Evolutionary conservation across 2,329 filamentous ascomycete species (phyloP).

Genomic region (Penicillium thymicola): DNA sequence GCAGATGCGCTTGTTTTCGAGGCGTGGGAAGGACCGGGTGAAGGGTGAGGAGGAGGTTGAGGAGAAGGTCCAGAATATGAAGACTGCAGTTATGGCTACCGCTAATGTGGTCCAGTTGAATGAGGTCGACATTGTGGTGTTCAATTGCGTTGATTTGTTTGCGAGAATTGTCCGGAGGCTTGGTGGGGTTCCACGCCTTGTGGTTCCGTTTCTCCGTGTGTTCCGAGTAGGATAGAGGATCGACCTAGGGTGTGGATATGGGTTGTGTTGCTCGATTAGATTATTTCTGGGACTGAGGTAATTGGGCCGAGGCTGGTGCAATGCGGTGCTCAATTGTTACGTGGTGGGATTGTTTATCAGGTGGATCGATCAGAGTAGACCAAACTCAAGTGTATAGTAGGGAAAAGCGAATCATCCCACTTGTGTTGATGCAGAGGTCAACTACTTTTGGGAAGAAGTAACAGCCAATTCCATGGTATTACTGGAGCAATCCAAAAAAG

Average conservation of each 20-base stretch:
- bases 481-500: slow-evolving; percentile 8
- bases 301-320: not conserved
- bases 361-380: slow-evolving; percentile 10
- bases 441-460: not conserved
- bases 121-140: slow-evolving; percentile 17
- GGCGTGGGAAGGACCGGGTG: slow-evolving; percentile 51
- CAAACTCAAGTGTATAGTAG: slow-evolving; percentile 15
- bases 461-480: not conserved
- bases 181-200: not conserved
- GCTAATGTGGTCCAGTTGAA: slow-evolving; percentile 29
- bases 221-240: not conserved
- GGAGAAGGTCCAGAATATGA: slow-evolving; percentile 44
- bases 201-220: not conserved
- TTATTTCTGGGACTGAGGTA: not conserved
- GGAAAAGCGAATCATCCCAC: slow-evolving; percentile 15
- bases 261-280: not conserved
- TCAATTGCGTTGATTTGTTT: not conserved
- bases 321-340: not conserved
- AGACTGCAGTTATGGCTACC: slow-evolving; percentile 40
- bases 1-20: slow-evolving; percentile 81
- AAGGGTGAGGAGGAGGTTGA: slow-evolving; percentile 41
- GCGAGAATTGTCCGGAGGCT: not conserved
- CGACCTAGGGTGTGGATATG: not conserved
- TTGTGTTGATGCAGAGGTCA: not conserved
- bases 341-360: not conserved